These are phyloP conservation scores for Trichoderma brevicompactum DNA, from an alignment of 2,329 filamentous ascomycete genomes.

Conservation along the genomic window DNA sequence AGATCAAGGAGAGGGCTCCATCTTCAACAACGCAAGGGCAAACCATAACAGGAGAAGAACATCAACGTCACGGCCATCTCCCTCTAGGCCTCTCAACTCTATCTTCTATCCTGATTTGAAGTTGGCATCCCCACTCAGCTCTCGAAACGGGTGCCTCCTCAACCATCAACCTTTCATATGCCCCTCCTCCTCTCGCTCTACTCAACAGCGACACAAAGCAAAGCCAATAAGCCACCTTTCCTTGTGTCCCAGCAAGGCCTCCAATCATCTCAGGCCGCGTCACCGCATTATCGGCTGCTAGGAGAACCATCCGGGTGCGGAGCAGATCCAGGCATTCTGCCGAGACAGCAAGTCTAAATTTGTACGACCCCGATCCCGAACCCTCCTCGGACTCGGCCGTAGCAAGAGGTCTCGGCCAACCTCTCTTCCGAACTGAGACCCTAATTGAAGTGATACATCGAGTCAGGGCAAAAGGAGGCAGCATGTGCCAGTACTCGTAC, in stretches of 20 bases:
- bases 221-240: constrained; percentile 21
- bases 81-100: neutral
- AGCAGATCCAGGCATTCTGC: constrained; percentile 30
- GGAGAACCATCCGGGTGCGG: constrained; percentile 2
- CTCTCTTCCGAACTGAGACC: constrained; percentile 1
- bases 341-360: constrained; percentile 33
- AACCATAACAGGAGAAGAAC: neutral
- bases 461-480: neutral
- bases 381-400: constrained; percentile 21
- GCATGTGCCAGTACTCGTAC: constrained; percentile 57
- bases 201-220: neutral
- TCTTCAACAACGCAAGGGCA: neutral
- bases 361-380: constrained; percentile 28
- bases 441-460: neutral
- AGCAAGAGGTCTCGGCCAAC: constrained; percentile 11
- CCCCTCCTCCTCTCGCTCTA: neutral
- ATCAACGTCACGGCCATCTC: neutral
- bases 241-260: neutral
- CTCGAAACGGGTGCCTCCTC: neutral
- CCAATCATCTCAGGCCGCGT: constrained; percentile 6
- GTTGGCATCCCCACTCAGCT: neutral
- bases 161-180: neutral
- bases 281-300: neutral
- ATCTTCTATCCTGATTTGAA: neutral
- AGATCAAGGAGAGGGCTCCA: neutral